These are phyloP conservation scores for Suillus subaureus DNA, from an alignment of 768 basidiomycete genomes.

Conservation along the genomic window DNA sequence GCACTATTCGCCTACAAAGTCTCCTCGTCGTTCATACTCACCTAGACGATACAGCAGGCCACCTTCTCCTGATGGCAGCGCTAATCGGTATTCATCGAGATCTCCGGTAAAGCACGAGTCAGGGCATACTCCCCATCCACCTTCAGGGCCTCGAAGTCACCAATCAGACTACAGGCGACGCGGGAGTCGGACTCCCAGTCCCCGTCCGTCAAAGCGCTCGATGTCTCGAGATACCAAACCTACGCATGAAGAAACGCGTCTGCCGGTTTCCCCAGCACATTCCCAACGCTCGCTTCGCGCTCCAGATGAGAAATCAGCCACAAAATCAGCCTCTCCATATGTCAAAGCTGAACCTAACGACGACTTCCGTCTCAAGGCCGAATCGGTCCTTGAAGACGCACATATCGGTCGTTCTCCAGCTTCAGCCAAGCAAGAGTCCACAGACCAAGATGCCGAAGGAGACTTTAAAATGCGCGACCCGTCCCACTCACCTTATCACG, in stretches of 20 bases:
- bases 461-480: slow-evolving; percentile 20
- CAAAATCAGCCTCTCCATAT: neutral
- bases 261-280: neutral
- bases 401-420: neutral
- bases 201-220: neutral
- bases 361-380: neutral
- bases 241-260: neutral
- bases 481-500: slow-evolving; percentile 5
- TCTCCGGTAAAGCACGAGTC: neutral
- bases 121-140: neutral
- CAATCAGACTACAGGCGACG: slow-evolving; percentile 1
- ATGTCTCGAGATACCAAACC: neutral
- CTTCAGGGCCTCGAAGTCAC: neutral
- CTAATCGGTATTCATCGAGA: neutral
- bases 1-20: neutral
- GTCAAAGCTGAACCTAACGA: slow-evolving; percentile 1
- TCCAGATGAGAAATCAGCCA: neutral
- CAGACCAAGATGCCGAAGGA: slow-evolving; percentile 18
- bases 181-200: neutral
- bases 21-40: neutral
- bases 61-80: neutral
- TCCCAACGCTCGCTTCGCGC: neutral
- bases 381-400: neutral
- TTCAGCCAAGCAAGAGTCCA: slow-evolving; percentile 16
- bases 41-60: slow-evolving; percentile 1